Conservation (phyloP, 2,329 filamentous ascomycete species). For the Pyrenophora seminiperda region DNA sequence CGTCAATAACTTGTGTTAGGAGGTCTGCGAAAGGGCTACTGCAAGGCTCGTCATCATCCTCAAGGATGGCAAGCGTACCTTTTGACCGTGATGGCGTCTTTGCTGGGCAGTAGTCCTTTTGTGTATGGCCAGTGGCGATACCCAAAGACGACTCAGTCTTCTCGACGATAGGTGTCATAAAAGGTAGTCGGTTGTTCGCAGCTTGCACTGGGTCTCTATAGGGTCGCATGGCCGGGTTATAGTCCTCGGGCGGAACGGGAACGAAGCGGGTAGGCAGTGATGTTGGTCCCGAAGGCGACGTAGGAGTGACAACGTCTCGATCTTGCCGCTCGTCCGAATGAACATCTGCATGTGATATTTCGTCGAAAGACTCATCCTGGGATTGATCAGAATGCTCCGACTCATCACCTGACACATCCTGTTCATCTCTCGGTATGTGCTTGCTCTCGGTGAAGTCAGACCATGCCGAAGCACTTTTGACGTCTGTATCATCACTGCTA, state of each 20-base stretch:
- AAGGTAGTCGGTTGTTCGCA: constrained; percentile 90
- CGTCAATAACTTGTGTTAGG: constrained; percentile 55
- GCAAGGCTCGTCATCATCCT: constrained; percentile 53
- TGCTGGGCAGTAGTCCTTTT: constrained; percentile 64
- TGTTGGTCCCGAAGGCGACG: constrained; percentile 47
- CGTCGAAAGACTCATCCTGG: constrained; percentile 45
- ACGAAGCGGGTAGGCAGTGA: constrained; percentile 67
- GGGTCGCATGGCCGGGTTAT: constrained; percentile 75
- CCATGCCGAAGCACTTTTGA: constrained; percentile 73
- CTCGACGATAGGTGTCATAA: constrained; percentile 98
- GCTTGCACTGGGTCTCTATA: constrained; percentile 79
- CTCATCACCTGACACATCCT: constrained; percentile 46
- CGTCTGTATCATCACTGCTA: constrained; percentile 44
- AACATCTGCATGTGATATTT: constrained; percentile 36
- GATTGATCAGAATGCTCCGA: constrained; percentile 40
- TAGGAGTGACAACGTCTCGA: constrained; percentile 54
- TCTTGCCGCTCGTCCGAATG: constrained; percentile 40
- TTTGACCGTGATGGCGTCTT: constrained; percentile 77
- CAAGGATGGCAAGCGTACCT: constrained; percentile 47
- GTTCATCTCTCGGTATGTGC: constrained; percentile 62
- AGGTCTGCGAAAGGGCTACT: constrained; percentile 77
- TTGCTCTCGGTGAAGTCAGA: constrained; percentile 81
- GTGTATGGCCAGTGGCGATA: constrained; percentile 49
- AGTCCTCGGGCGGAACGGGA: constrained; percentile 83
- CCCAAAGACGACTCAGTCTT: constrained; percentile 88